These are phyloP conservation scores for Ophiognomonia clavigignenti-juglandacearum DNA, from an alignment of 2,329 filamentous ascomycete genomes.

Conservation along the genomic window DNA sequence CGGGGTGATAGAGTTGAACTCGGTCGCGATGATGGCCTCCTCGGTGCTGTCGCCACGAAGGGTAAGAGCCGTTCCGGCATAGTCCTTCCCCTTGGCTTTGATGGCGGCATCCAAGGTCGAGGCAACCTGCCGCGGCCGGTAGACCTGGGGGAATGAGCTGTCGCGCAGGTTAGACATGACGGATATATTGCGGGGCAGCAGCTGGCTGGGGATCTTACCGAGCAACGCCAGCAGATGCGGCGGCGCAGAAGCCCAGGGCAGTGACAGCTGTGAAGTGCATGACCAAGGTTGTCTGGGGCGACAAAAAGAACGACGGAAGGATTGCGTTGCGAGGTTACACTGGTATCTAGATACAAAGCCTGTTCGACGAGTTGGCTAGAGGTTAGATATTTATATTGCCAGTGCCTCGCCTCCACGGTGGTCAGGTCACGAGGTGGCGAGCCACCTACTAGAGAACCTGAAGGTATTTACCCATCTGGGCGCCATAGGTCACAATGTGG, in stretches of 20 bases:
- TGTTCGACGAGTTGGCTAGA: too few species aligned
- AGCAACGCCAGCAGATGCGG: background rate
- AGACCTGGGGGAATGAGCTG: background rate
- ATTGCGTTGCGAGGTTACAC: background rate
- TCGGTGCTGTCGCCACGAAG: constrained; percentile 47
- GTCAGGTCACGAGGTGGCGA: background rate
- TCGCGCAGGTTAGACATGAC: background rate
- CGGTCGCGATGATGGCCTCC: constrained; percentile 41
- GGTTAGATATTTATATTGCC: too few species aligned
- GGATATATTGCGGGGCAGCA: too few species aligned
- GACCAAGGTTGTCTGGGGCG: background rate
- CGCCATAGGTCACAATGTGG: background rate
- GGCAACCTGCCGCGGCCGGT: background rate
- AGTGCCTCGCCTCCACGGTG: too few species aligned
- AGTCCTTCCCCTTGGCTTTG: constrained; percentile 27
- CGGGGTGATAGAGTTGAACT: constrained; percentile 54
- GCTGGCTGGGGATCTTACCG: background rate
- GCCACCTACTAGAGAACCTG: background rate
- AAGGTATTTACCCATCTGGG: background rate
- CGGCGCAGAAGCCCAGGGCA: background rate
- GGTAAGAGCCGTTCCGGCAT: constrained; percentile 56
- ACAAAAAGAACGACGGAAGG: background rate
- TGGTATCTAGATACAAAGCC: too few species aligned
- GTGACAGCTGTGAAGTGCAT: background rate
- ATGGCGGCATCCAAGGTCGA: constrained; percentile 21